Evolutionary conservation across 306 rosid genomes (phyloP), one percentile per base, ranked within the genome.

Genomic region (Rubus parviflorus): DNA sequence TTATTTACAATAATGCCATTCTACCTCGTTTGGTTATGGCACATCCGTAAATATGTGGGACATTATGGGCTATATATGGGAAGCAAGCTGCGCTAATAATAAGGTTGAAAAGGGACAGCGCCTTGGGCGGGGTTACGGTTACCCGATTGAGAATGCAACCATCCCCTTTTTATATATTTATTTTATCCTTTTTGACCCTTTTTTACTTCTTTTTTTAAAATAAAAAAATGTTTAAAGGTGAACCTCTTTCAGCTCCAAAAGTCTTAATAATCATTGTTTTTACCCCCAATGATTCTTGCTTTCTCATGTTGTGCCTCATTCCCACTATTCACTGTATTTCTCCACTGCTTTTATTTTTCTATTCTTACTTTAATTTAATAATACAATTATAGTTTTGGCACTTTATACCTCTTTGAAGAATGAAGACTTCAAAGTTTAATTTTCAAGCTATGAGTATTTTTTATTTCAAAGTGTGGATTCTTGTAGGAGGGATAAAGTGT

Each of bases 401-500:
- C 87, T 81, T 90, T 87, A 79, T 76, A 86, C 83, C 74, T 77
- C 81, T 66, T 71, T 49, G 51, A 78, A 77, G 70, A 65, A 69
- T 75, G 77, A 11, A 66, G 37, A 4, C 5, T 61, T 83, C 79
- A 40, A 77, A 80, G 80, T 65, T 83, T 63, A 66, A 63, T 56
- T 71, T 77, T 73, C 35, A 75, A 81, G 84, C 77, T 77, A 48
- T 13, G 40, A 41, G 56, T 80, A 60, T 46, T 77, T 46, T 77
- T 61, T 72, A 70, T 68, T 25, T 52, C 41, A 51, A 74, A 77
- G 75, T 58, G 48, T 19, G 0, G 22, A 65, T 65, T 19, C 66
- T 78, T 68, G 52, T 17, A 42, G 30, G 68, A 35, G 88, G 83
- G 67, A 68, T 80, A 79, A 77, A 70, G 80, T 77, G 51, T 53